phyloP scores from a whole-genome alignment of 2,329 filamentous ascomycete species.

The Aureobasidium sp. region DNA sequence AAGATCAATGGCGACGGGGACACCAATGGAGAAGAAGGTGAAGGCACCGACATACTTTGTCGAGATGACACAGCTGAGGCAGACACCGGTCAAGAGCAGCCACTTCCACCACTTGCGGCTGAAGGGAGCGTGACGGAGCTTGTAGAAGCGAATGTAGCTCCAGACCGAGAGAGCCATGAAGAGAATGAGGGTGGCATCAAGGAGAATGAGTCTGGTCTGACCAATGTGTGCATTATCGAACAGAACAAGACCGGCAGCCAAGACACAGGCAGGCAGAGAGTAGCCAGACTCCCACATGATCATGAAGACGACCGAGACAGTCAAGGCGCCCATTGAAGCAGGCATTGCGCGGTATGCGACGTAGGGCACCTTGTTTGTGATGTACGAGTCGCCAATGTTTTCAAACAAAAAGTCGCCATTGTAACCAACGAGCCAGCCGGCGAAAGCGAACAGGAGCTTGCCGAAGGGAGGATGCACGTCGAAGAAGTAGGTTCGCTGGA shows the following conservation, averaged over 20 bases:
- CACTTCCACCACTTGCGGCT: constrained; percentile 99
- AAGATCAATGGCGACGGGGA: constrained; percentile 85
- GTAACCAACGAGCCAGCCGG: constrained; percentile 96
- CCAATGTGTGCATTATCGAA: constrained; percentile 98
- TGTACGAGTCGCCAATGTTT: constrained; percentile 98
- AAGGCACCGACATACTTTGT: constrained; percentile 97
- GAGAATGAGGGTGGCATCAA: constrained; percentile 88
- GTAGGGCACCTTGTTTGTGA: constrained; percentile 93
- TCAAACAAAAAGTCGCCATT: constrained; percentile 97
- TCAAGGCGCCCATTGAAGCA: constrained; percentile 82
- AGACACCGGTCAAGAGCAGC: constrained; percentile 90
- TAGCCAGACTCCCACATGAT: constrained; percentile 99
- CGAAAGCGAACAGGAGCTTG: constrained; percentile 93
- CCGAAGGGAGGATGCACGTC: constrained; percentile 97
- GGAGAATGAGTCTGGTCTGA: constrained; percentile 87
- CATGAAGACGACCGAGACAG: constrained; percentile 85
- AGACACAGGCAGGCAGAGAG: constrained; percentile 81
- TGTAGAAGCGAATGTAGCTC: constrained; percentile 96
- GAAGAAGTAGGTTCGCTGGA: constrained; percentile 98
- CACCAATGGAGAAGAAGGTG: constrained; percentile 94
- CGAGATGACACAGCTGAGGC: constrained; percentile 93
- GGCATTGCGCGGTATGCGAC: constrained; percentile 92
- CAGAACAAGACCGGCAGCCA: constrained; percentile 77
- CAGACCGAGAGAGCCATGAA: constrained; percentile 94
- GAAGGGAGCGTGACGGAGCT: constrained; percentile 81